These are phyloP conservation scores for Capsaspora owczarzaki DNA, from an alignment of 78 protist species.

Conservation along the genomic window DNA sequence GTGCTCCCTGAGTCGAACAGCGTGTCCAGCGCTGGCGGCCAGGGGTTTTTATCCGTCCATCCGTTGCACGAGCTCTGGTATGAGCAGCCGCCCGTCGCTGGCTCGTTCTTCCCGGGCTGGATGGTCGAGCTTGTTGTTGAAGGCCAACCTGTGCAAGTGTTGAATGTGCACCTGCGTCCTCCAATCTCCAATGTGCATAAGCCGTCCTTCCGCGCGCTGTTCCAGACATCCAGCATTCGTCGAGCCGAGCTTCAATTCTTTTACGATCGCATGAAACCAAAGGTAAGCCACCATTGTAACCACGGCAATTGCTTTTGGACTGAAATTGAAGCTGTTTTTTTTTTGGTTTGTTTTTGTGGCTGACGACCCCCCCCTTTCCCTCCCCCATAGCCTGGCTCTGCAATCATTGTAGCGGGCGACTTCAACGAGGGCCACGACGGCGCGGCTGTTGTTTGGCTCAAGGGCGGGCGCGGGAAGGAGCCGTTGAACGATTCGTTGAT, in stretches of 20 bases:
- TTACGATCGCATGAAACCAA: not conserved
- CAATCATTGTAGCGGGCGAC: not conserved
- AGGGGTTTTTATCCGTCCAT: not conserved
- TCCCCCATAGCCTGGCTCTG: not conserved
- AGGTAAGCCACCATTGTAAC: not conserved
- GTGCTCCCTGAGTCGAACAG: not conserved
- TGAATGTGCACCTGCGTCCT: not conserved
- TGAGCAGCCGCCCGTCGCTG: not conserved
- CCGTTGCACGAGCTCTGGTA: not conserved
- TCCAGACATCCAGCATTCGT: not conserved
- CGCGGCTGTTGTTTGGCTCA: not conserved
- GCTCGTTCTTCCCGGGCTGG: not conserved
- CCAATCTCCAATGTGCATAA: not conserved
- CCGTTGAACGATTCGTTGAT: not conserved
- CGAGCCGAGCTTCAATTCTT: not conserved
- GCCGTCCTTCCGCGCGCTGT: not conserved
- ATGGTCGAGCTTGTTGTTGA: not conserved
- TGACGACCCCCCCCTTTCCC: not conserved
- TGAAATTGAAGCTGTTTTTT: not conserved
- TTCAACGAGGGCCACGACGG: constrained; percentile 5
- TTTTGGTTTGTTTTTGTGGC: not conserved
- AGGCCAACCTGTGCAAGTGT: not conserved
- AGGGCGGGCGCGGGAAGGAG: not conserved
- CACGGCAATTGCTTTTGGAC: not conserved
- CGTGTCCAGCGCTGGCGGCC: not conserved